Base-by-base conservation (phyloP, 257 asterid genomes). In the Solanum paucissectum region DNA sequence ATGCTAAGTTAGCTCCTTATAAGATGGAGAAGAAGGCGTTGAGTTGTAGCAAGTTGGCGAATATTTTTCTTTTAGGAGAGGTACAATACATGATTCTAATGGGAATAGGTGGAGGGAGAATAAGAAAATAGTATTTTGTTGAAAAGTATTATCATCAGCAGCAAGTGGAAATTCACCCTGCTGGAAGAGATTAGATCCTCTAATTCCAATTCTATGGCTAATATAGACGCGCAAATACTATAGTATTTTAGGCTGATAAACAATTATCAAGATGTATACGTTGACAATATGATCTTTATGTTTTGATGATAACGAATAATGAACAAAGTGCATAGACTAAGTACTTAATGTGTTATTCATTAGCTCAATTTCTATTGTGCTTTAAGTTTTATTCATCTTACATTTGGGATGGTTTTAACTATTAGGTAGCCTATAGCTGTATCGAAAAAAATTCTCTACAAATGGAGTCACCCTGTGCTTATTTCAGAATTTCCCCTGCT, bases 111-210 rank as follows among this genome's bases (percentile, higher is more conserved):
- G 86, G 88, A 85, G 52, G 69, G 42, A 87, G 86, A 88, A 86
- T 87, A 83, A 69, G 40, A n/a, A 87, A 84, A 86, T 44, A 42
- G 87, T 83, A 87, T 88, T 55, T 33, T 84, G 89, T 92, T 91
- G 88, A 90, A 84, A 93, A 42, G 73, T 89, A 88, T 88, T 90
- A 68, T 85, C 82, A 89, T 25, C 29, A 29, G 29, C 87, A 87
- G 87, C 93, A 88, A 92, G 95, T 94, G 92, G 95, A 92, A 18
- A 55, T 55, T 89, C 84, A 75, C 88, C 89, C 92, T 90, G 93
- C 93, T 94, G 84, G 93, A 84, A 91, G 90, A 94, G 95, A 95
- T 82, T 94, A 82, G 96, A 94, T 95, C 93, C 95, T 32, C 91
- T 69, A 89, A 89, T 89, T 92, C 90, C 87, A 85, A 89, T 62